These are phyloP conservation scores for Cladosporium halotolerans DNA, from an alignment of 2,329 filamentous ascomycete species.

Conservation along the genomic window DNA sequence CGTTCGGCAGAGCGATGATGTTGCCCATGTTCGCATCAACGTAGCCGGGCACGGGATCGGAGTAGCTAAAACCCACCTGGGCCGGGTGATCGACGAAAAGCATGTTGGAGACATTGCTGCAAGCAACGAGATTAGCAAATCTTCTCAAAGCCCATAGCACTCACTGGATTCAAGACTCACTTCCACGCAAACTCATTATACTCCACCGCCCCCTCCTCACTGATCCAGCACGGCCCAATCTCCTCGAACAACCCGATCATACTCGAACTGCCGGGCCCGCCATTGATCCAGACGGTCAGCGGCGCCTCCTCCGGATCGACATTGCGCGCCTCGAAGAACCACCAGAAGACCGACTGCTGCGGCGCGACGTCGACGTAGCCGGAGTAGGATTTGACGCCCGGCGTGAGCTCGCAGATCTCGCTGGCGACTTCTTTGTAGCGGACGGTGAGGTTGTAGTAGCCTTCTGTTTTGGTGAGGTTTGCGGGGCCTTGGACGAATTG, in stretches of 20 bases:
- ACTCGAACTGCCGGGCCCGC: constrained; percentile 53
- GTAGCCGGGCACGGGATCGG: constrained; percentile 27
- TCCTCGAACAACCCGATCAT: constrained; percentile 54
- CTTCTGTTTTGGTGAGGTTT: constrained; percentile 38
- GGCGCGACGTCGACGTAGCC: constrained; percentile 50
- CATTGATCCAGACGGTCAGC: constrained; percentile 56
- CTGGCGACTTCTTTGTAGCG: constrained; percentile 52
- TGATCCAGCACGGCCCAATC: constrained; percentile 38
- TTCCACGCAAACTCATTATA: constrained; percentile 61
- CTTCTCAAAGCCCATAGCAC: background rate
- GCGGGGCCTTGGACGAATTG: constrained; percentile 44
- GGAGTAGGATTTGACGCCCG: constrained; percentile 50
- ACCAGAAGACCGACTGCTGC: constrained; percentile 51
- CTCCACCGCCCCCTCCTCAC: constrained; percentile 40
- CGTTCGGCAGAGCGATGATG: constrained; percentile 33
- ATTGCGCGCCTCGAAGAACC: constrained; percentile 51
- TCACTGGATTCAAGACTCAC: constrained; percentile 12
- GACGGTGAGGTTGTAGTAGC: constrained; percentile 46
- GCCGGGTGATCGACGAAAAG: constrained; percentile 65
- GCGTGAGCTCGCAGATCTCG: constrained; percentile 52
- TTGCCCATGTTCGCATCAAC: constrained; percentile 27
- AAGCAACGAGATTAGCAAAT: background rate
- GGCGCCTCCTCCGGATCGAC: constrained; percentile 45
- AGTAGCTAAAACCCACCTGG: constrained; percentile 54
- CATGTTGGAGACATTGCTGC: constrained; percentile 53